These are phyloP conservation scores for Halophytophthora batemanensis DNA, from an alignment of 352 stramenopile species.

Conservation along the genomic window DNA sequence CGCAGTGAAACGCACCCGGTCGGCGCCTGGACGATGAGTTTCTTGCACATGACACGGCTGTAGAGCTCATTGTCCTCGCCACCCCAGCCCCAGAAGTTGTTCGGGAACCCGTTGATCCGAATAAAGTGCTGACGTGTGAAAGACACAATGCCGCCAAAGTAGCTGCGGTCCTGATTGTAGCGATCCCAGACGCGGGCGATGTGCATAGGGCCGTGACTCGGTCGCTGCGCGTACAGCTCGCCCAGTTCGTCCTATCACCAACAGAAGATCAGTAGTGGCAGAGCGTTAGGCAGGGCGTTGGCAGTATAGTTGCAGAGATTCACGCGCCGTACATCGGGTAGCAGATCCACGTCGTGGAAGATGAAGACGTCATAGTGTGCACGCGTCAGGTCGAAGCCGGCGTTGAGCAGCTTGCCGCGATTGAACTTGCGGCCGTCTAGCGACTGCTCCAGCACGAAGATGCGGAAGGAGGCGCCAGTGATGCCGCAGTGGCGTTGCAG, in stretches of 20 bases:
- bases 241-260: conserved; percentile 58
- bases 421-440: conserved; percentile 95
- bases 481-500: conserved; percentile 37
- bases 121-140: conserved; percentile 89
- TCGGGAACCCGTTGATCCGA: conserved; percentile 94
- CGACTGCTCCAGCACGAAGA: conserved; percentile 95
- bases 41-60: conserved; percentile 47
- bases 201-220: conserved; percentile 80
- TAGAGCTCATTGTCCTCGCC: conserved; percentile 60
- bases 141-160: conserved; percentile 92
- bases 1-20: conserved; percentile 13
- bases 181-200: conserved; percentile 94
- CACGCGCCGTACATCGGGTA: conserved; percentile 53
- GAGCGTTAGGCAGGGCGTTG: background rate
- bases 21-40: conserved; percentile 38
- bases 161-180: conserved; percentile 93
- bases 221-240: conserved; percentile 68
- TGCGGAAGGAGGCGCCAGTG: conserved; percentile 65
- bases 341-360: conserved; percentile 96
- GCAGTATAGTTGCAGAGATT: background rate
- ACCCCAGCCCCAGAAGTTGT: conserved; percentile 91
- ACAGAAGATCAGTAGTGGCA: background rate
- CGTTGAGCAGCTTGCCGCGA: conserved; percentile 95
- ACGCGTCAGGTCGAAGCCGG: conserved; percentile 90
- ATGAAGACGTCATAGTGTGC: conserved; percentile 88